Conservation (phyloP, 805 yeast species). For the Wickerhamomyces pijperi region DNA sequence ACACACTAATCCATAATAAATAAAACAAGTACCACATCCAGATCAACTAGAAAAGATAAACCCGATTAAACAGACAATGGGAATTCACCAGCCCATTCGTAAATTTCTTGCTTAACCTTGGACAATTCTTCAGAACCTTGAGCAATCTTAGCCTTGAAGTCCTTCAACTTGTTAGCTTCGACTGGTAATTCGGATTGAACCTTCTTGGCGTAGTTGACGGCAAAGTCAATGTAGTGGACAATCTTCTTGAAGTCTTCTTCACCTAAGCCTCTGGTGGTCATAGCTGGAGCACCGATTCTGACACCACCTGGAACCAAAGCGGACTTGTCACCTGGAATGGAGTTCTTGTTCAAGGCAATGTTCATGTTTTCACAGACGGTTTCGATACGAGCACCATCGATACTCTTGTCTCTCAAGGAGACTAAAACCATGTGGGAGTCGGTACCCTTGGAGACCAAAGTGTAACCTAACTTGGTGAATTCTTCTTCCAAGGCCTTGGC, state of each 20-base stretch:
- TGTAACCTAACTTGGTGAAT: constrained; percentile 51
- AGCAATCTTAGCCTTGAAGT: constrained; percentile 77
- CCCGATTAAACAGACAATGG: constrained; percentile 46
- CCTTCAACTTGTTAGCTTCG: constrained; percentile 92
- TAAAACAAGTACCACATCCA: too few species aligned
- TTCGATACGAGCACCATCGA: constrained; percentile 96
- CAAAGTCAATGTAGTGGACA: constrained; percentile 69
- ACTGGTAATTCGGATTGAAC: constrained; percentile 74
- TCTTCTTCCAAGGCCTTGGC: constrained; percentile 69
- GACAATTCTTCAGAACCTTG: constrained; percentile 61
- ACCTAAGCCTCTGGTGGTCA: constrained; percentile 95
- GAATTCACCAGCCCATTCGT: constrained; percentile 84
- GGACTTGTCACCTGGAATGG: constrained; percentile 92
- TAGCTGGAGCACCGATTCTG: constrained; percentile 97
- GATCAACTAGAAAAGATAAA: not conserved
- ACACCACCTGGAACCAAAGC: constrained; percentile 95
- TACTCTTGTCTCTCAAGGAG: constrained; percentile 59
- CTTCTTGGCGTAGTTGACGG: constrained; percentile 64
- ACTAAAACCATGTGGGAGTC: constrained; percentile 88
- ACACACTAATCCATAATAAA: too few species aligned
- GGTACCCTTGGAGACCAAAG: constrained; percentile 85
- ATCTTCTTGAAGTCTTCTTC: constrained; percentile 77
- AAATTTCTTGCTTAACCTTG: constrained; percentile 64
- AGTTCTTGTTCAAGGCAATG: constrained; percentile 92
- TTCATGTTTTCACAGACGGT: constrained; percentile 79